Base-by-base conservation (phyloP, 2,329 filamentous ascomycete species). In the Colletotrichum coccodes region DNA sequence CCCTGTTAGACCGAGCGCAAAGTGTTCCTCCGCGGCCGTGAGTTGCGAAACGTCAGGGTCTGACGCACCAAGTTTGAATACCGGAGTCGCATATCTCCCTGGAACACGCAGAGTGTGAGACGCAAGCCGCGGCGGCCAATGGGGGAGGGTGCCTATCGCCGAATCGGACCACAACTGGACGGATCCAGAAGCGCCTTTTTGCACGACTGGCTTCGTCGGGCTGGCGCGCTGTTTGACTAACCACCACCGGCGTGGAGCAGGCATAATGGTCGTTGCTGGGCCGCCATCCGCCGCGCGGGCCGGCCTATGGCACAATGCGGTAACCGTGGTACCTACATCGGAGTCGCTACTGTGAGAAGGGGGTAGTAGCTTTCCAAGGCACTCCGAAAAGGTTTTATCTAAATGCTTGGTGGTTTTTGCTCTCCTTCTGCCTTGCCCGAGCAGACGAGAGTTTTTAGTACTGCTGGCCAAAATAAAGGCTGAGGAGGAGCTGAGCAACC, bases 61-160 rank as follows among this genome's bases (percentile, higher is more conserved):
- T 70, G 58, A 70, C 64, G 64, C 59, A 68, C 64, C 64, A 49
- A 59, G 68, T 70, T 58, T 70, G 65, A 53, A 70, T 68, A 70
- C 70, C 63, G 68, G 54, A 70, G 68, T 71, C 68, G 68, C 70
- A 70, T 49, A 52, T 70, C 60, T 68, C 60, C 59, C 70, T 71
- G 70, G 67, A 68, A 71, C 70, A 63, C 52, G 30, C 60, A 62
- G 54, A 70, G 70, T 71, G 63, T 71, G 70, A 70, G 70, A 69
- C 63, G 64, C 60, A 68, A 68, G 50, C 28, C 26, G 30, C 56
- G 54, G 50, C 52, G 56, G 50, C 70, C 70, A 71, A 70, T 71
- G 42, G 68, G 63, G 59, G 52, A 47, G 18, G 49, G 54, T 70
- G 59, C 59, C 64, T 70, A 67, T 68, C 59, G 63, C 70, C 68